Percentiles rank a stretch among this genome's conserved stretches.
These are phyloP conservation scores for Pogostemon cablin DNA, from an alignment of 257 asterid species.

Conservation along the genomic window DNA sequence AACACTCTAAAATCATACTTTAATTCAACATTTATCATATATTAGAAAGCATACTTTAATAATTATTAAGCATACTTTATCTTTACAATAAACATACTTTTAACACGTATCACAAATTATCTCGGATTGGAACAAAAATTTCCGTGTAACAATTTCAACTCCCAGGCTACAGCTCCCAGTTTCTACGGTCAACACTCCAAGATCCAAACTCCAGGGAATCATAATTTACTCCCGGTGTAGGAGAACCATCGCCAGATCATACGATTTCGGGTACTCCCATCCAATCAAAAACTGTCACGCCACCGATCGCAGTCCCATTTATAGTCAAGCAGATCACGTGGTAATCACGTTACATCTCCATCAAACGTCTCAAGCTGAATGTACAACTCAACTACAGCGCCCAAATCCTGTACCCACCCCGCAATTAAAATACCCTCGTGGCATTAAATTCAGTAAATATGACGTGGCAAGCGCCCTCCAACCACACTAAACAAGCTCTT, in stretches of 20 bases:
- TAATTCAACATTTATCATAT: too few species aligned
- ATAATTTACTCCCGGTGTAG: not conserved
- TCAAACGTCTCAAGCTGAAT: slow-evolving; percentile 31
- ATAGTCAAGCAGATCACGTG: slow-evolving; percentile 31
- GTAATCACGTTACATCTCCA: slow-evolving; percentile 28
- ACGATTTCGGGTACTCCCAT: not conserved
- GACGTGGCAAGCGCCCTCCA: slow-evolving; percentile 48
- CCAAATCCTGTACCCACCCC: slow-evolving; percentile 29
- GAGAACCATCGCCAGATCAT: not conserved
- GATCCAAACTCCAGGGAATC: slow-evolving; percentile 6
- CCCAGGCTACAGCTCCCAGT: not conserved
- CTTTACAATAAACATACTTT: too few species aligned
- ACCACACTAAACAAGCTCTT: slow-evolving; percentile 31
- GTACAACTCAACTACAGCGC: slow-evolving; percentile 36
- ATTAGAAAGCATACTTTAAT: too few species aligned
- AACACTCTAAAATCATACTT: too few species aligned
- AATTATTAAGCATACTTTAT: too few species aligned
- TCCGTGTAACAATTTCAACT: not conserved
- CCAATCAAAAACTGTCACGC: slow-evolving; percentile 5
- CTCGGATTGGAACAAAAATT: too few species aligned
- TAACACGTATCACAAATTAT: too few species aligned
- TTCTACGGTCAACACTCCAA: slow-evolving; percentile 21
- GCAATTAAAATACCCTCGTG: slow-evolving; percentile 34
- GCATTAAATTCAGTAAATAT: slow-evolving; percentile 51
- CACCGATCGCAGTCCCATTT: not conserved